These are phyloP conservation scores for Neopestalotiopsis sp. DNA, from an alignment of 2,329 filamentous ascomycete species.

Conservation along the genomic window DNA sequence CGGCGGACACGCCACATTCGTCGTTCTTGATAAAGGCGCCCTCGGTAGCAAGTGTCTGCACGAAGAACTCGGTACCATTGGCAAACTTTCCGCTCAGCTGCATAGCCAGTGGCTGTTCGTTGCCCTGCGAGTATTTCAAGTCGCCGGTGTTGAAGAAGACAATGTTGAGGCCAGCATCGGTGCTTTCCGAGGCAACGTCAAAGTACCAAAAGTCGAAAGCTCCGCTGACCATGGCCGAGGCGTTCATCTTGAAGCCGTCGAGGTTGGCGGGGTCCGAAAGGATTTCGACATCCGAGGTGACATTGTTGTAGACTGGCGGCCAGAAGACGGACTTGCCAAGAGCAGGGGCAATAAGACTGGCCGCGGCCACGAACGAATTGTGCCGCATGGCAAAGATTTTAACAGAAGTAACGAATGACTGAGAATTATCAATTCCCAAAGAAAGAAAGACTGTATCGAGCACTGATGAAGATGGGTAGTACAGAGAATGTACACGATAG, in stretches of 20 bases:
- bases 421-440: not conserved
- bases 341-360: not conserved
- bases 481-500: too few relatives aligned
- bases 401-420: not conserved
- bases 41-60: not conserved
- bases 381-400: not conserved
- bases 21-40: not conserved
- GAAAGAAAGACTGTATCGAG: not conserved
- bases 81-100: slow-evolving; percentile 3
- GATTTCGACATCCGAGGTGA: not conserved
- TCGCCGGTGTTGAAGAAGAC: slow-evolving; percentile 16
- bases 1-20: not conserved
- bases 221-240: slow-evolving; percentile 1
- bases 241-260: slow-evolving; percentile 3
- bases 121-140: not conserved
- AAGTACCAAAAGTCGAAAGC: slow-evolving; percentile 4
- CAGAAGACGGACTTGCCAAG: not conserved
- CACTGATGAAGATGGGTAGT: too few relatives aligned
- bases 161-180: not conserved
- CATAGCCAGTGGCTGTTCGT: not conserved
- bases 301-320: not conserved
- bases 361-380: not conserved
- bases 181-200: not conserved
- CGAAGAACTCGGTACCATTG: slow-evolving; percentile 6
- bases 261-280: not conserved